phyloP scores from a whole-genome alignment of 2,329 filamentous ascomycete species.

The Lachnellula occidentalis region DNA sequence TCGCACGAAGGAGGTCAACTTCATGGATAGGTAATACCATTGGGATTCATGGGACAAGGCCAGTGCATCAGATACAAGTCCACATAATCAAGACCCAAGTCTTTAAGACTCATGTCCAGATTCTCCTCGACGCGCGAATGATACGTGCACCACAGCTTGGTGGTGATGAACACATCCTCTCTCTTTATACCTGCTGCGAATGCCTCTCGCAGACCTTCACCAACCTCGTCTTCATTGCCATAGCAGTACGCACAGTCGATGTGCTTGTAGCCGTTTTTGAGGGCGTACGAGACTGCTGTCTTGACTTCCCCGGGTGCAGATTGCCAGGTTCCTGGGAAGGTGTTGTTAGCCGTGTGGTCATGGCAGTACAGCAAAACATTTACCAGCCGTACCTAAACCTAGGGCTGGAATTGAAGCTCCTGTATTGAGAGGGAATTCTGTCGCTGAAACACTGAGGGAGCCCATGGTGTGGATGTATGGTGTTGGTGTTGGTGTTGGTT shows the following conservation, averaged over 20 bases:
- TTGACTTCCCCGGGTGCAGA: constrained; percentile 36
- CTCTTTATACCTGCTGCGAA: constrained; percentile 20
- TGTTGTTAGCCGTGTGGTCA: too few species aligned
- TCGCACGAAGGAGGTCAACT: neutral
- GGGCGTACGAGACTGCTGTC: constrained; percentile 29
- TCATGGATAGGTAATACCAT: constrained; percentile 25
- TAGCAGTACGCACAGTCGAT: constrained; percentile 44
- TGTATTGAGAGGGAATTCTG: too few species aligned
- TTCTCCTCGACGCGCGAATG: constrained; percentile 37
- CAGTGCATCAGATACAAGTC: constrained; percentile 49
- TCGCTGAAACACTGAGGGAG: too few species aligned
- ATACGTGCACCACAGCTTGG: constrained; percentile 36
- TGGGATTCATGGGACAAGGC: constrained; percentile 61
- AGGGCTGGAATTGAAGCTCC: too few species aligned
- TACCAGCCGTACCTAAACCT: too few species aligned
- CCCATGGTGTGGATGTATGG: too few species aligned
- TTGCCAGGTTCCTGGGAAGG: constrained; percentile 36
- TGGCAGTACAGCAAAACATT: too few species aligned
- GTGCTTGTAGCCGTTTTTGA: constrained; percentile 43
- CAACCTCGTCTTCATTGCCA: constrained; percentile 39
- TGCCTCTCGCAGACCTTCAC: constrained; percentile 33
- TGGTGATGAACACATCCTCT: constrained; percentile 34
- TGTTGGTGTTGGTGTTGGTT: too few species aligned
- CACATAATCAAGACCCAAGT: constrained; percentile 43
- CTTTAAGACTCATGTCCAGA: constrained; percentile 61